These are phyloP conservation scores for Verticillium tricorpus DNA, from an alignment of 2,329 filamentous ascomycete species.

Conservation along the genomic window DNA sequence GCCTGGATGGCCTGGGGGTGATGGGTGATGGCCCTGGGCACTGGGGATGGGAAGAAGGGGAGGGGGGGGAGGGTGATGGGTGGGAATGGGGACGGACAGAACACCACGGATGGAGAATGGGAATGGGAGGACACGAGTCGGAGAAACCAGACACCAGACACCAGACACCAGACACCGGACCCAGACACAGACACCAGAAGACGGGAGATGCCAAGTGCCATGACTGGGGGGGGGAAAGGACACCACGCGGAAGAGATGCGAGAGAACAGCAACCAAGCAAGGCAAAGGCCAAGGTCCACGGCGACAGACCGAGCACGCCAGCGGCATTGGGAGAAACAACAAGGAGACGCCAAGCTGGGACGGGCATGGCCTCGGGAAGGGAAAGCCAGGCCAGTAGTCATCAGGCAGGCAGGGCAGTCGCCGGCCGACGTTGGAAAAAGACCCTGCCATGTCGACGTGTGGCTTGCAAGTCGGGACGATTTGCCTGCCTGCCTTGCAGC, in stretches of 20 bases:
- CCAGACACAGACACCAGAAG: too few relatives aligned
- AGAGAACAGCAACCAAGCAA: constrained; percentile 1
- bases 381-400: background rate
- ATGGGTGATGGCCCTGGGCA: too few relatives aligned
- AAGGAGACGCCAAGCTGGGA: background rate
- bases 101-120: constrained; percentile 4
- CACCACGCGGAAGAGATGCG: background rate
- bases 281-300: constrained; percentile 6
- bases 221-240: too few relatives aligned
- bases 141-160: background rate
- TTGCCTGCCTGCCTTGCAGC: background rate
- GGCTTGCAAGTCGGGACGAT: background rate
- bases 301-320: background rate
- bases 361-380: background rate
- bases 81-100: constrained; percentile 5
- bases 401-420: too few relatives aligned
- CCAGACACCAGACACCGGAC: too few relatives aligned
- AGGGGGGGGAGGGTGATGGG: background rate
- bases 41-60: background rate
- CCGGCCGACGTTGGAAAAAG: too few relatives aligned
- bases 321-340: background rate
- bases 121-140: constrained; percentile 1
- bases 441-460: background rate
- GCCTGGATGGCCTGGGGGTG: background rate
- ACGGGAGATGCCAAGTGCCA: too few relatives aligned